These are phyloP conservation scores for Podospora pseudopauciseta DNA, from an alignment of 495 filamentous ascomycete genomes.

Conservation along the genomic window DNA sequence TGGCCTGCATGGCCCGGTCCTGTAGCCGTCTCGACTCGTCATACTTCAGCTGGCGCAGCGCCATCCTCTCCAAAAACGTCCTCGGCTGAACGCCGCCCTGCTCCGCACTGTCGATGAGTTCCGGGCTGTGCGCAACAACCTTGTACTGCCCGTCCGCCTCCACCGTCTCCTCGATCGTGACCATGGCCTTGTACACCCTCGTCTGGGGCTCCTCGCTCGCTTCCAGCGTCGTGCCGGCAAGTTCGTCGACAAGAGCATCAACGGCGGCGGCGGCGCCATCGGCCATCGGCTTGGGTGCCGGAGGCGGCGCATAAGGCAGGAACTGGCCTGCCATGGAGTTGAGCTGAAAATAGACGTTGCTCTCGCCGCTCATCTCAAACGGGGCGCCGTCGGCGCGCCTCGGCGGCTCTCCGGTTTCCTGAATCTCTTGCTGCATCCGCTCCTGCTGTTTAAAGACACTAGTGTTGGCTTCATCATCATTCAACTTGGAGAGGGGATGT, in stretches of 20 bases:
- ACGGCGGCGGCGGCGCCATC: constrained; percentile 36
- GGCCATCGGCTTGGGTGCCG: constrained; percentile 60
- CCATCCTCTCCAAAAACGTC: constrained; percentile 52
- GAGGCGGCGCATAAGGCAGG: constrained; percentile 74
- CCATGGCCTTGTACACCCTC: constrained; percentile 70
- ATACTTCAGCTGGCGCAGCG: constrained; percentile 44
- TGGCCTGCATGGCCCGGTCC: constrained; percentile 51
- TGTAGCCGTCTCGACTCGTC: constrained; percentile 44
- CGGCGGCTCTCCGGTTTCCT: constrained; percentile 33
- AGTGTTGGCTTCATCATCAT: constrained; percentile 17
- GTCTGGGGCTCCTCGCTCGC: constrained; percentile 41
- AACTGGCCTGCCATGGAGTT: constrained; percentile 55
- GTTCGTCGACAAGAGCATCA: constrained; percentile 33
- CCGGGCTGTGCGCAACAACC: constrained; percentile 49
- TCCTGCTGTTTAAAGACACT: constrained; percentile 22
- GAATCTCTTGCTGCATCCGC: constrained; percentile 24
- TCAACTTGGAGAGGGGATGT: constrained; percentile 38
- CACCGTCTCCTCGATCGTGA: constrained; percentile 77
- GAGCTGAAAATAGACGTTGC: constrained; percentile 42
- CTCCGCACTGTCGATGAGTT: constrained; percentile 40
- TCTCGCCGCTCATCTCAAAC: constrained; percentile 19
- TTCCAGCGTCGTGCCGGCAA: constrained; percentile 15
- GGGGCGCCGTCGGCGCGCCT: constrained; percentile 50
- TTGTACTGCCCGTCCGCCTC: constrained; percentile 63
- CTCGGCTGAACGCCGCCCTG: constrained; percentile 29